Evolutionary conservation across 1,284 basidiomycete species (phyloP).

Genomic region (Heimioporus punctisporus): DNA sequence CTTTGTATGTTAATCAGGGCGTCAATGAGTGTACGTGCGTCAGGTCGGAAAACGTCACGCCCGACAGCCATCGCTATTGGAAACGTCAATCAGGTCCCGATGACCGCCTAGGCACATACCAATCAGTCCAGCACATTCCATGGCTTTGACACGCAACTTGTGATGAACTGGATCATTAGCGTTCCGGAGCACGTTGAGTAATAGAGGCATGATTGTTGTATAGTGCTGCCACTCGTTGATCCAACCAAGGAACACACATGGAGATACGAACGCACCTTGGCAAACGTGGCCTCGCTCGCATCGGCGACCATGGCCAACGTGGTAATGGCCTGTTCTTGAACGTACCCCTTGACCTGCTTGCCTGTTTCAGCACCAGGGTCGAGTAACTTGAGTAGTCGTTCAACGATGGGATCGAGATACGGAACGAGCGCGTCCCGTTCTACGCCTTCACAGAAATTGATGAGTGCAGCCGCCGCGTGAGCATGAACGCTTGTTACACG

Average conservation of each 20-base stretch:
- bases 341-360: conserved; percentile 53
- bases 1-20: conserved; percentile 80
- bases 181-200: conserved; percentile 71
- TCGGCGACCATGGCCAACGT: conserved; percentile 86
- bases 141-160: conserved; percentile 75
- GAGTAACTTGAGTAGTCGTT: conserved; percentile 66
- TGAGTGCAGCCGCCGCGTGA: conserved; percentile 84
- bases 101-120: conserved; percentile 42
- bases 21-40: conserved; percentile 73
- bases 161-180: conserved; percentile 67
- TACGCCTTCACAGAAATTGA: conserved; percentile 88
- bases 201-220: conserved; percentile 72
- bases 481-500: conserved; percentile 65
- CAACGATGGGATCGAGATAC: conserved; percentile 79
- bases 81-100: too few species aligned
- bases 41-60: conserved; percentile 72
- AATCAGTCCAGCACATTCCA: conserved; percentile 86
- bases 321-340: conserved; percentile 85
- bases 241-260: too few species aligned
- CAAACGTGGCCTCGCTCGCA: conserved; percentile 74
- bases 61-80: conserved; percentile 79
- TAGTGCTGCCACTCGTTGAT: conserved; percentile 79
- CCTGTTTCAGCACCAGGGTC: conserved; percentile 44
- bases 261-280: conserved; percentile 50
- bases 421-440: conserved; percentile 71